These are phyloP conservation scores for Tricholoma bakamatsutake DNA, from an alignment of 768 basidiomycete species.

Conservation along the genomic window DNA sequence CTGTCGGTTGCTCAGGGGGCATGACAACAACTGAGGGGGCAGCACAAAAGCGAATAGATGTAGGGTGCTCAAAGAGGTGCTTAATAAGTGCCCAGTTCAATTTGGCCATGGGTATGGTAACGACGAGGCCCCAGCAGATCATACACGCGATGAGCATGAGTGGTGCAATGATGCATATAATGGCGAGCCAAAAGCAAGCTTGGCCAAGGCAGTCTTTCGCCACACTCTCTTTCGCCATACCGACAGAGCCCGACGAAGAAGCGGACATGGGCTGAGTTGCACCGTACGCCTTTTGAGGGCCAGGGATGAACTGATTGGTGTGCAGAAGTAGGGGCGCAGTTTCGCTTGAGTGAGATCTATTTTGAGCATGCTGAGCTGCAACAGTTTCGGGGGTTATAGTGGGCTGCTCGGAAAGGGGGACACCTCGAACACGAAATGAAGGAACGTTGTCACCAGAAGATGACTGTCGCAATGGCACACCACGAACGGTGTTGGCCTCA, in stretches of 20 bases:
- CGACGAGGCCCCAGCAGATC: conserved; percentile 90
- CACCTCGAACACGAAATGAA: conserved; percentile 19
- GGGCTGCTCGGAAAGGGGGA: conserved; percentile 35
- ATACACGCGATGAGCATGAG: conserved; percentile 83
- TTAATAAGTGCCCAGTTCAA: conserved; percentile 93
- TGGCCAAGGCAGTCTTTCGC: conserved; percentile 57
- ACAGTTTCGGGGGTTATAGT: conserved; percentile 37
- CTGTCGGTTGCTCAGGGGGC: conserved; percentile 17
- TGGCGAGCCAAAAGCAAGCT: conserved; percentile 74
- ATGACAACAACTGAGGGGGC: conserved; percentile 72
- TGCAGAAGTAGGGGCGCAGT: conserved; percentile 38
- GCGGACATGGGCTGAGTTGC: conserved; percentile 35
- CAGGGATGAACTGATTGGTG: conserved; percentile 26
- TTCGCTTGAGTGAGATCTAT: conserved; percentile 40
- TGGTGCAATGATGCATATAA: conserved; percentile 79
- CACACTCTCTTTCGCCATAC: conserved; percentile 26
- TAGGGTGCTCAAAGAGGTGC: conserved; percentile 73
- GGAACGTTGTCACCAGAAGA: conserved; percentile 12
- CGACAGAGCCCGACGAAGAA: conserved; percentile 26
- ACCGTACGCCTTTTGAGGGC: conserved; percentile 64
- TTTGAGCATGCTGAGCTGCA: conserved; percentile 25
- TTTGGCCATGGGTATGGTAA: conserved; percentile 98
- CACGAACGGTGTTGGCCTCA: conserved; percentile 34
- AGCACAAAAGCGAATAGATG: conserved; percentile 86
- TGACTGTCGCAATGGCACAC: conserved; percentile 19